Evolutionary conservation across 2,329 filamentous ascomycete genomes (phyloP), one percentile per base, ranked within the genome.

Genomic region (Orbilia oligospora): DNA sequence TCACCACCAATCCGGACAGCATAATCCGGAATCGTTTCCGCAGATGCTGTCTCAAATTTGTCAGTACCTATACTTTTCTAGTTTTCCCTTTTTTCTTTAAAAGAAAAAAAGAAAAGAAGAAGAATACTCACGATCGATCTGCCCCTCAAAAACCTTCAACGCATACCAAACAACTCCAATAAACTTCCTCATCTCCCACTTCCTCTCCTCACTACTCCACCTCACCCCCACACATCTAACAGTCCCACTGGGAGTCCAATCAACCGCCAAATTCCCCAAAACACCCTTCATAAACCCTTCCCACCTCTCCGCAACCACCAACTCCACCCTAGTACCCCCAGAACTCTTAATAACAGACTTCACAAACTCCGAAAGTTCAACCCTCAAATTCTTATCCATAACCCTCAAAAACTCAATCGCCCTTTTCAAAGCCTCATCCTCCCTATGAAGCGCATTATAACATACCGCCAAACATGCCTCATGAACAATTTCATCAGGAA

Each of bases 101-200:
- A 30, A 30, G 6, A 6, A 30, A 3, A 30, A 22, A 24, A 65
- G 16, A 14, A 53, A 12, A 6, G 6, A 3, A 30, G 24, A 24
- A 65, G 16, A 14, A 53, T 9, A 69, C 65, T 36, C 41, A 70
- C 66, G 30, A 36, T 41, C 18, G 30, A 66, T 33, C 1, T 36
- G 24, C 0, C 41, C 53, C 3, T 71, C 58, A 1, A 76, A 10
- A 18, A 71, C 24, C 30, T 71, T 71, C 14, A 71, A 12, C 14
- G 72, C 72, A 49, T 76, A 76, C 48, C 51, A 67, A 24, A 41
- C 49, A 5, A 76, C 22, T 14, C 72, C 72, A 10, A 56, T 61
- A 46, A 76, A 71, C 72, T 71, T 76, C 27, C 70, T 76, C 36
- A 71, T 51, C 66, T 76, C 72, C 66, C 58, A 76, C 65, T 20